Evolutionary conservation across 2,329 filamentous ascomycete species (phyloP).

Genomic region (Fusarium mangiferae): DNA sequence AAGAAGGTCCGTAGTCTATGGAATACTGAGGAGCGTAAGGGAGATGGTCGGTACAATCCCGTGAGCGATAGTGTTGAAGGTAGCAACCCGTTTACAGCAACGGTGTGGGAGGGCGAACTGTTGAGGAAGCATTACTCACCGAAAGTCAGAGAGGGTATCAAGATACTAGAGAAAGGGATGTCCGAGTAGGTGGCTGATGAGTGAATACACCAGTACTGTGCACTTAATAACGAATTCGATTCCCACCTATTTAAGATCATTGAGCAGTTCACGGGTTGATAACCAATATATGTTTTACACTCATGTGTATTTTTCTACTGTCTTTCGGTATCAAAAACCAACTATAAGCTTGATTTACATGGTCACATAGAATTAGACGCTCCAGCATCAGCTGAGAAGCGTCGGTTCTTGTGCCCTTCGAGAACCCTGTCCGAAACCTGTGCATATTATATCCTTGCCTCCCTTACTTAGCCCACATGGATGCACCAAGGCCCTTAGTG

Average conservation of each 20-base stretch:
- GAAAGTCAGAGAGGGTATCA: constrained; percentile 80
- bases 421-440: not conserved
- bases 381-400: not conserved
- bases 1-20: constrained; percentile 87
- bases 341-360: not conserved
- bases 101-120: constrained; percentile 93
- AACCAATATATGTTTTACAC: not conserved
- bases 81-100: constrained; percentile 90
- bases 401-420: not conserved
- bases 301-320: not conserved
- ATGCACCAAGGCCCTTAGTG: constrained; percentile 27
- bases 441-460: not conserved
- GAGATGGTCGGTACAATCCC: constrained; percentile 87
- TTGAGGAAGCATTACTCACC: constrained; percentile 87
- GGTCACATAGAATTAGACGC: not conserved
- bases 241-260: not conserved
- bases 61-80: constrained; percentile 79
- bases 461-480: constrained; percentile 36
- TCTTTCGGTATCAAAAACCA: not conserved
- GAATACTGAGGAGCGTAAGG: constrained; percentile 93
- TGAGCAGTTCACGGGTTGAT: not conserved
- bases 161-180: constrained; percentile 75
- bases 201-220: constrained; percentile 2
- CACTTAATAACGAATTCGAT: not conserved
- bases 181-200: constrained; percentile 41